These are phyloP conservation scores for Macaranga tanarius DNA, from an alignment of 441 rosid genomes.

Conservation along the genomic window DNA sequence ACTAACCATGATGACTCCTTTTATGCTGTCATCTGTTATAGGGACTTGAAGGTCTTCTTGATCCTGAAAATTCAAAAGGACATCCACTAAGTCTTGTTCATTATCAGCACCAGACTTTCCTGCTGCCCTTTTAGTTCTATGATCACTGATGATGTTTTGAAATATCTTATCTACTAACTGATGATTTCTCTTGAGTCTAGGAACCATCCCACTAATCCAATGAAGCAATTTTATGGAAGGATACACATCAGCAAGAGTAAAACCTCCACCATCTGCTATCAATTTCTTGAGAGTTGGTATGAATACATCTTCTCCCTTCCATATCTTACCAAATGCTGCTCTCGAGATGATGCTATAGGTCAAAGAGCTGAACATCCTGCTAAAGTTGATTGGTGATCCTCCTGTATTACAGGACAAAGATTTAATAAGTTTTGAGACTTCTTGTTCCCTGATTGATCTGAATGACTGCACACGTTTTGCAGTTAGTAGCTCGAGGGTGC, in stretches of 20 bases:
- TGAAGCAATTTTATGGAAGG: slow-evolving; percentile 21
- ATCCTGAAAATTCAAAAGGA: slow-evolving; percentile 14
- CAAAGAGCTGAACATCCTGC: not conserved
- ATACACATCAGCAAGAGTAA: slow-evolving; percentile 20
- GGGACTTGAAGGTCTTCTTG: slow-evolving; percentile 9
- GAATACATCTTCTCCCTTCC: slow-evolving; percentile 13
- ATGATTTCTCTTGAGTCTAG: not conserved
- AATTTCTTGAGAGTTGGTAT: not conserved
- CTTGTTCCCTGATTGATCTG: slow-evolving; percentile 26
- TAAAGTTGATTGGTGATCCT: slow-evolving; percentile 19
- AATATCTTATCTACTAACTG: not conserved
- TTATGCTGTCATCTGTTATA: slow-evolving; percentile 20
- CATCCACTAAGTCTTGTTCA: slow-evolving; percentile 16
- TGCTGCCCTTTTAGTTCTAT: not conserved
- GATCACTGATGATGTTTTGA: slow-evolving; percentile 18
- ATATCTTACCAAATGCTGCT: slow-evolving; percentile 21
- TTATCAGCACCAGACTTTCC: not conserved
- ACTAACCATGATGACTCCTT: slow-evolving; percentile 11
- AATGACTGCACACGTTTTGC: slow-evolving; percentile 25
- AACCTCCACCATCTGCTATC: not conserved
- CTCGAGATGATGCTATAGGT: slow-evolving; percentile 4
- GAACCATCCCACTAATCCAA: not conserved
- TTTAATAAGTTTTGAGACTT: slow-evolving; percentile 3
- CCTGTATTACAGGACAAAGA: not conserved
- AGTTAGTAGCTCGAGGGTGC: slow-evolving; percentile 1